These are phyloP conservation scores for Flaveria linearis DNA, from an alignment of 129 eudicot genomes.

Conservation along the genomic window DNA sequence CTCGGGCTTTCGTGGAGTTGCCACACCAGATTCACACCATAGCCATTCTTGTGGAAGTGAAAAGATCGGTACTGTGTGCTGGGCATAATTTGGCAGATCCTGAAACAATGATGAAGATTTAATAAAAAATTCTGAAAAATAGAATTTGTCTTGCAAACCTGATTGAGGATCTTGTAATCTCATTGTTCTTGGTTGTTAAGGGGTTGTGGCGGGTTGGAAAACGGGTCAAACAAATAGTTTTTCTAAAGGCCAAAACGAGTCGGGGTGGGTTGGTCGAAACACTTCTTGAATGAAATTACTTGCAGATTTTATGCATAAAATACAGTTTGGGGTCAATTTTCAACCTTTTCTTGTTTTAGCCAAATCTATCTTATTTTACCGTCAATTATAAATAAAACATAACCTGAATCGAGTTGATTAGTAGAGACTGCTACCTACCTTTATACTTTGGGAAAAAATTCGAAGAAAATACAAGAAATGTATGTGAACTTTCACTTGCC, in stretches of 20 bases:
- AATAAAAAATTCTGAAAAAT: not conserved
- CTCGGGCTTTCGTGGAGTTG: slow-evolving; percentile 77
- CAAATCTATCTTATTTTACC: not conserved
- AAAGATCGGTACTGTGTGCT: slow-evolving; percentile 87
- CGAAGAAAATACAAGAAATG: not conserved
- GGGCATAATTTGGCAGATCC: slow-evolving; percentile 99
- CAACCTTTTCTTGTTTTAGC: not conserved
- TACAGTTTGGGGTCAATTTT: not conserved
- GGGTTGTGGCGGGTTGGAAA: not conserved
- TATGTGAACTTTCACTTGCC: slow-evolving; percentile 44
- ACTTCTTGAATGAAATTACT: not conserved
- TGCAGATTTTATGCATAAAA: not conserved
- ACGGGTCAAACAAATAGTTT: not conserved
- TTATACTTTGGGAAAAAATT: not conserved
- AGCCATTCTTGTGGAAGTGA: slow-evolving; percentile 99
- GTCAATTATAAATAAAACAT: not conserved
- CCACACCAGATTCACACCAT: slow-evolving; percentile 99
- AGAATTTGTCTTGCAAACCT: slow-evolving; percentile 1
- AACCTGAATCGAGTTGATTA: not conserved
- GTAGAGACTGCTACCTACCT: not conserved
- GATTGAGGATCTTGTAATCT: not conserved
- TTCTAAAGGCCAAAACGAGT: not conserved
- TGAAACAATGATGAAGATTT: slow-evolving; percentile 31
- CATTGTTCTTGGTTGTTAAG: not conserved
- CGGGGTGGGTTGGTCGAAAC: not conserved